Evolutionary conservation across 768 basidiomycete genomes (phyloP).

Genomic region (Mycena belliarum): DNA sequence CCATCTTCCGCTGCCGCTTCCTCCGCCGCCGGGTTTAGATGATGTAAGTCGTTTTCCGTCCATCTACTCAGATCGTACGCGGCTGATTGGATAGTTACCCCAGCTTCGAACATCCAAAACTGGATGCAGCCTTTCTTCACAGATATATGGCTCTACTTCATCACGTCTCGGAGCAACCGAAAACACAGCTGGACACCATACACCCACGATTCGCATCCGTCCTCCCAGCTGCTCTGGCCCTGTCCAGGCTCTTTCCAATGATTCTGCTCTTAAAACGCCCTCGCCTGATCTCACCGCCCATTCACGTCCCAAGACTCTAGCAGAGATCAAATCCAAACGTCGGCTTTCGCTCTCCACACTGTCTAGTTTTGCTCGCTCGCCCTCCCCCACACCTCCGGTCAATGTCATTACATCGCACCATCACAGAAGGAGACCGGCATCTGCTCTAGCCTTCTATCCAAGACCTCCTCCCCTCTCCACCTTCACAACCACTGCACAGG

Average conservation of each 20-base stretch:
- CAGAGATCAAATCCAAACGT: constrained; percentile 39
- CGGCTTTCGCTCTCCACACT: constrained; percentile 37
- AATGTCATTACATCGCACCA: constrained; percentile 13
- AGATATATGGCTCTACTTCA: constrained; percentile 19
- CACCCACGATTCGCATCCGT: constrained; percentile 22
- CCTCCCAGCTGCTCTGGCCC: constrained; percentile 22
- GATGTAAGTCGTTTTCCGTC: constrained; percentile 18
- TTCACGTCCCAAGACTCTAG: constrained; percentile 24
- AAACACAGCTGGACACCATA: neutral
- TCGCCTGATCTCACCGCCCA: constrained; percentile 29
- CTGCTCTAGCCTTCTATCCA: constrained; percentile 20
- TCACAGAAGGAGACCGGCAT: constrained; percentile 13
- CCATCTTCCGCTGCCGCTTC: constrained; percentile 15
- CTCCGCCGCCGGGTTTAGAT: constrained; percentile 30
- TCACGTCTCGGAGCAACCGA: constrained; percentile 7
- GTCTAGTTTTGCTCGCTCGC: constrained; percentile 23
- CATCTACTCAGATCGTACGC: no score
- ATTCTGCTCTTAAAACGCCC: constrained; percentile 1
- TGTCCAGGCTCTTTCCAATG: neutral
- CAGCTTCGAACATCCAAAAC: constrained; percentile 17
- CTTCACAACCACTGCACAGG: neutral
- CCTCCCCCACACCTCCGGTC: constrained; percentile 12
- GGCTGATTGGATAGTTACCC: neutral
- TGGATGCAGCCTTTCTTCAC: constrained; percentile 23
- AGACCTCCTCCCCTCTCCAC: constrained; percentile 11